A percentile compares a stretch with the other conserved stretches of the same genome.
Conservation (phyloP, 78 protist genomes). For the Cavenderia fasciculata region DNA sequence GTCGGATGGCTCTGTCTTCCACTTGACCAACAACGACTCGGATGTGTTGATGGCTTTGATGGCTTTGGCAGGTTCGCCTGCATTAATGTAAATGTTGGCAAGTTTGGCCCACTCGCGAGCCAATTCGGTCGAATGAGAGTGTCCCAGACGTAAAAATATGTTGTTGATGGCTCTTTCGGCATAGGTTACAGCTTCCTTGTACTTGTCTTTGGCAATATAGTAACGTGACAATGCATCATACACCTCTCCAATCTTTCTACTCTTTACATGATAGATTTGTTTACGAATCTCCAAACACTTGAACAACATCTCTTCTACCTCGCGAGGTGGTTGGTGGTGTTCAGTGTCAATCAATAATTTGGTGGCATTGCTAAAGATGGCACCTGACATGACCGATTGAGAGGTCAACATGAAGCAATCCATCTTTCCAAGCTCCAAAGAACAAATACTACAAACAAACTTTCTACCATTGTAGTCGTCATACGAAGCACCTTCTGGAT, state of each 20-base stretch:
- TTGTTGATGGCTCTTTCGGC: conserved; percentile 6
- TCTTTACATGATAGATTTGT: not conserved
- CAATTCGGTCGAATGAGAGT: conserved; percentile 23
- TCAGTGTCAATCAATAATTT: not conserved
- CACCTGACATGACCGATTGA: not conserved
- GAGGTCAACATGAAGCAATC: conserved; percentile 35
- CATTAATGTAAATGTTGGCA: conserved; percentile 37
- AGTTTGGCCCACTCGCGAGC: conserved; percentile 45
- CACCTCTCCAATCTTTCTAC: conserved; percentile 48
- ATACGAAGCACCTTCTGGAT: not conserved
- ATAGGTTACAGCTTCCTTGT: not conserved
- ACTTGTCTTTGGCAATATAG: conserved; percentile 9
- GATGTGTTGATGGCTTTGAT: conserved; percentile 33
- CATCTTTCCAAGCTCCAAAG: not conserved
- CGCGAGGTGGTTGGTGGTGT: not conserved
- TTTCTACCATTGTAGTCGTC: conserved; percentile 39
- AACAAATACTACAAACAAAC: conserved; percentile 42
- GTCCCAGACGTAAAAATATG: conserved; percentile 13
- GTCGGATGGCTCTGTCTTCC: conserved; percentile 58
- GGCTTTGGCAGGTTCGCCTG: conserved; percentile 38
- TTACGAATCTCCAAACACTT: conserved; percentile 27
- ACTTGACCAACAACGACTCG: conserved; percentile 4
- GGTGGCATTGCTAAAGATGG: not conserved
- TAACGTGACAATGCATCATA: conserved; percentile 31
- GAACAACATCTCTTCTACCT: not conserved